These are phyloP conservation scores for Backusella liffmaniae DNA, from an alignment of 192 early-diverging fungal species.

Conservation along the genomic window DNA sequence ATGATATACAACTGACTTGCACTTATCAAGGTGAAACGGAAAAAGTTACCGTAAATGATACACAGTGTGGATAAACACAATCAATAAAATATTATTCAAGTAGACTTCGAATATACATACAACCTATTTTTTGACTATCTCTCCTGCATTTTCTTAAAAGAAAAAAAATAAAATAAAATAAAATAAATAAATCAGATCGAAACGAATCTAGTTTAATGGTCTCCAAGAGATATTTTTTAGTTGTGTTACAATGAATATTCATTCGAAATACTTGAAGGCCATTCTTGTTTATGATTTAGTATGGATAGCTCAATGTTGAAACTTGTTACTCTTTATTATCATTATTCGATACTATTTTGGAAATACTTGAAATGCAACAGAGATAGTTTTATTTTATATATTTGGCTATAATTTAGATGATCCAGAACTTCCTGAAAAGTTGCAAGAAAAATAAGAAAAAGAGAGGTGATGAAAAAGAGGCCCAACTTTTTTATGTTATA, in stretches of 20 bases:
- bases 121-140: neutral
- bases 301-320: neutral
- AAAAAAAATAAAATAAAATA: neutral
- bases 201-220: neutral
- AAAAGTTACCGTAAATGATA: neutral
- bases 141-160: neutral
- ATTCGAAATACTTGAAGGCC: constrained; percentile 41
- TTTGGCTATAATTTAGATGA: neutral
- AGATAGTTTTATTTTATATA: neutral
- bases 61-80: neutral
- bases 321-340: neutral
- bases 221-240: neutral
- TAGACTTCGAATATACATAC: neutral
- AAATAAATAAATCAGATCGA: neutral
- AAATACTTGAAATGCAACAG: neutral
- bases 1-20: neutral
- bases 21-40: neutral
- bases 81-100: neutral
- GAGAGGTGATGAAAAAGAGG: neutral
- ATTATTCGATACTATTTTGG: constrained; percentile 1
- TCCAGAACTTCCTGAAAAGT: neutral
- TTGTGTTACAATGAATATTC: constrained; percentile 52
- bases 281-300: neutral
- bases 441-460: neutral
- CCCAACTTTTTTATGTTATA: neutral